Conservation (phyloP, 176 grass and related monocot species). For the Echinochloa phyllopogon region DNA sequence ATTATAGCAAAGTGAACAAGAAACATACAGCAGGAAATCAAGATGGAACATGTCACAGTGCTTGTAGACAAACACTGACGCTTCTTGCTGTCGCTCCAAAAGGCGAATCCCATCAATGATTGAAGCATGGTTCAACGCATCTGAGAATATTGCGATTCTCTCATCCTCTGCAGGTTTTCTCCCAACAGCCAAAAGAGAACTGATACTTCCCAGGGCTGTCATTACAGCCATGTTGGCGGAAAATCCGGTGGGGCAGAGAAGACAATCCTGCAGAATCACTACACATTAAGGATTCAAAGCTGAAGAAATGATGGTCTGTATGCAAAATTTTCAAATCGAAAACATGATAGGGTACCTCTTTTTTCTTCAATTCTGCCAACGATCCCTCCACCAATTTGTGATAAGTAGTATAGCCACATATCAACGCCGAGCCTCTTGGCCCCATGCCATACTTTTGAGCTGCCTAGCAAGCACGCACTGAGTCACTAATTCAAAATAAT, state of each 20-base stretch:
- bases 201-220: slow-evolving; percentile 70
- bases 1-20: slow-evolving; percentile 30
- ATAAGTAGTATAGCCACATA: slow-evolving; percentile 83
- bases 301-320: not conserved
- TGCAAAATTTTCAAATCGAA: not conserved
- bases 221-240: slow-evolving; percentile 87
- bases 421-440: slow-evolving; percentile 79
- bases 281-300: slow-evolving; percentile 2
- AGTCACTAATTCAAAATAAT: not conserved
- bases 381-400: slow-evolving; percentile 75
- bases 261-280: slow-evolving; percentile 61
- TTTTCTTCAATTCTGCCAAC: slow-evolving; percentile 75
- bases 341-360: slow-evolving; percentile 42
- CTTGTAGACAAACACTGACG: slow-evolving; percentile 73
- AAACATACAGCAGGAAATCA: slow-evolving; percentile 77
- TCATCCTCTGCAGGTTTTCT: slow-evolving; percentile 50
- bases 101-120: slow-evolving; percentile 91
- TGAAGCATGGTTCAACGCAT: slow-evolving; percentile 91
- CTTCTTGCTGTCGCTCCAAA: slow-evolving; percentile 66
- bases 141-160: slow-evolving; percentile 84
- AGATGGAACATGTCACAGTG: slow-evolving; percentile 88
- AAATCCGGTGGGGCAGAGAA: slow-evolving; percentile 93
- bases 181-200: slow-evolving; percentile 57
- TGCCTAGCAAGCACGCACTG: slow-evolving; percentile 47
- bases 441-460: slow-evolving; percentile 86